Conservation (phyloP, 169 alveolate species). For the Sarcocystis neurona region DNA sequence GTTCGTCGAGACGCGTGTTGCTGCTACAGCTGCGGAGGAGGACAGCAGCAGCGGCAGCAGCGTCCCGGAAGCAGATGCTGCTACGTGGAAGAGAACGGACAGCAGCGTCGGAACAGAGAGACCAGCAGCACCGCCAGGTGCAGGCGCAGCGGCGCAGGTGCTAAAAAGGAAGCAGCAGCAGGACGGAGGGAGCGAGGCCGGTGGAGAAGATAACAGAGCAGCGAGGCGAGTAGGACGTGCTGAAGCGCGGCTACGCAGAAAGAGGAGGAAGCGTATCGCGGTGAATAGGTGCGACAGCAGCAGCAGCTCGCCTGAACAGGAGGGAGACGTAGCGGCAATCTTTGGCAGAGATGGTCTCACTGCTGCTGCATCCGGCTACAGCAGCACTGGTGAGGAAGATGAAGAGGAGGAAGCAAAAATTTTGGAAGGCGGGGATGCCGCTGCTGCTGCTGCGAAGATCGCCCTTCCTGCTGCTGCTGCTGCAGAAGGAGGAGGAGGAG, state of each 20-base stretch:
- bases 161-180: background rate
- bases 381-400: too few relatives aligned
- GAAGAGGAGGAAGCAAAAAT: background rate
- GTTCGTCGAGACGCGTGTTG: constrained; percentile 44
- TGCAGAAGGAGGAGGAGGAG: background rate
- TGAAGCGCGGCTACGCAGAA: background rate
- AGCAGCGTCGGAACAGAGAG: too few relatives aligned
- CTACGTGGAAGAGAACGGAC: too few relatives aligned
- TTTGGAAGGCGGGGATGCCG: background rate
- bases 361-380: too few relatives aligned
- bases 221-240: background rate
- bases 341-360: background rate
- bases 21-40: constrained; percentile 48
- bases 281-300: too few relatives aligned
- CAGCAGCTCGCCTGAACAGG: too few relatives aligned
- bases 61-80: too few relatives aligned
- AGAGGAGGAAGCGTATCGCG: background rate
- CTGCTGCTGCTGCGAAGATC: background rate
- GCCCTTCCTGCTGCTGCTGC: too few relatives aligned
- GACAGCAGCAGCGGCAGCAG: constrained; percentile 55
- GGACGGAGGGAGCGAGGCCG: background rate
- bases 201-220: background rate
- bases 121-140: too few relatives aligned
- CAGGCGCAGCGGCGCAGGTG: background rate
- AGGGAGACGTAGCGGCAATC: background rate